phyloP scores from a whole-genome alignment of 257 asterid species.

The Plantago major region DNA sequence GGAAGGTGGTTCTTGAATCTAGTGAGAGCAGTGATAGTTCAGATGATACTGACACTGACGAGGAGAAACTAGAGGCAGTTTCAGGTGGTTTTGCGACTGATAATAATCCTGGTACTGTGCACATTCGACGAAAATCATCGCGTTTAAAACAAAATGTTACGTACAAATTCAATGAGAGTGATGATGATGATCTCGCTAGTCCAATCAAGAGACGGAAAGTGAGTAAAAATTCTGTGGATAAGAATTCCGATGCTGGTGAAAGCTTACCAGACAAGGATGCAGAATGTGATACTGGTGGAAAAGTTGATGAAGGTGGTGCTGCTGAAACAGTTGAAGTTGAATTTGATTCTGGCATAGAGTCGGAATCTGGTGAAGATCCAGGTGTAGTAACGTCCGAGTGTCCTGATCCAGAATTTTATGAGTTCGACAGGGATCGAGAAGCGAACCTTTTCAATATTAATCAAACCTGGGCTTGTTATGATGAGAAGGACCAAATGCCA shows the following conservation, averaged over 20 bases:
- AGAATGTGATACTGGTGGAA: not conserved
- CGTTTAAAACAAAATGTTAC: slow-evolving; percentile 48
- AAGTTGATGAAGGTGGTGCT: no score
- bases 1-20: slow-evolving; percentile 37
- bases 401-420: slow-evolving; percentile 70
- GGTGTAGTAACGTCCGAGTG: slow-evolving; percentile 7
- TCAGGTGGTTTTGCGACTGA: slow-evolving; percentile 18
- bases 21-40: slow-evolving; percentile 51
- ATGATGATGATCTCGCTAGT: slow-evolving; percentile 33
- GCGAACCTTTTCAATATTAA: slow-evolving; percentile 35
- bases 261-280: slow-evolving; percentile 21
- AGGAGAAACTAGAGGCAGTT: slow-evolving; percentile 12
- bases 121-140: slow-evolving; percentile 48
- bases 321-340: slow-evolving; percentile 32
- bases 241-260: slow-evolving; percentile 20
- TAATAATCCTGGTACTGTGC: slow-evolving; percentile 19
- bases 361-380: slow-evolving; percentile 16
- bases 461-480: slow-evolving; percentile 87
- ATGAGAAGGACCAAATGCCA: slow-evolving; percentile 62
- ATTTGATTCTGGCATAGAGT: slow-evolving; percentile 38
- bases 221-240: slow-evolving; percentile 21
- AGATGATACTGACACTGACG: slow-evolving; percentile 39
- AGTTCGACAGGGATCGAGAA: slow-evolving; percentile 55
- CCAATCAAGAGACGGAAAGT: slow-evolving; percentile 32
- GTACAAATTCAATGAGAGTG: slow-evolving; percentile 42